Evolutionary conservation across 2,329 filamentous ascomycete species (phyloP).

Genomic region (Beauveria rudraprayagi): DNA sequence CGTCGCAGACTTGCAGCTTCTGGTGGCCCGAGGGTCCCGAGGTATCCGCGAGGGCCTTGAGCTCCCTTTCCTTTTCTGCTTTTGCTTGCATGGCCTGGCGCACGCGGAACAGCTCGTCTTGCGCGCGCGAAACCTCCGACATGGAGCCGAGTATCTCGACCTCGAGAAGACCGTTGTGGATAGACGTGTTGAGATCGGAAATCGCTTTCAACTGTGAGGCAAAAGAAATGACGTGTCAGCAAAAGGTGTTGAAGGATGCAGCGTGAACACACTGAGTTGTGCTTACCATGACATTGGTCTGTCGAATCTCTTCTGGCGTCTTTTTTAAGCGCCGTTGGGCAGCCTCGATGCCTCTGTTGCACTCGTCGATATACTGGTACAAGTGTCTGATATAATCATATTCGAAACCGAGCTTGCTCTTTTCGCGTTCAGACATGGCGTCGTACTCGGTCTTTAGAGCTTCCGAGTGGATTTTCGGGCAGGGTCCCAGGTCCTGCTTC

Average conservation of each 20-base stretch:
- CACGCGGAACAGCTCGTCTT: slow-evolving; percentile 83
- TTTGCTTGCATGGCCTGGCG: slow-evolving; percentile 74
- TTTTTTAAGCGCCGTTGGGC: slow-evolving; percentile 90
- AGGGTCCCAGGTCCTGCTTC: slow-evolving; percentile 89
- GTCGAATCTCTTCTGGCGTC: slow-evolving; percentile 92
- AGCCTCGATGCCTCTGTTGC: slow-evolving; percentile 85
- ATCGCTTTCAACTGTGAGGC: slow-evolving; percentile 62
- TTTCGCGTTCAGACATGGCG: slow-evolving; percentile 59
- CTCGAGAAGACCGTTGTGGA: slow-evolving; percentile 77
- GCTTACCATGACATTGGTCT: slow-evolving; percentile 74
- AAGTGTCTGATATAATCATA: slow-evolving; percentile 96
- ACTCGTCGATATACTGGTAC: slow-evolving; percentile 94
- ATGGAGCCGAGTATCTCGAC: slow-evolving; percentile 78
- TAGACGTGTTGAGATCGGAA: slow-evolving; percentile 66
- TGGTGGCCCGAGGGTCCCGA: slow-evolving; percentile 90
- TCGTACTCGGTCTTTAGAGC: slow-evolving; percentile 86
- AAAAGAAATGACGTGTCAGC: background rate
- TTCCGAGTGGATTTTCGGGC: slow-evolving; percentile 82
- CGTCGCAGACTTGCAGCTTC: slow-evolving; percentile 97
- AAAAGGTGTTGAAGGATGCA: background rate
- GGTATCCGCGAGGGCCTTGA: slow-evolving; percentile 86
- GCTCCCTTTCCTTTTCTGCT: slow-evolving; percentile 74
- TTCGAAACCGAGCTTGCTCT: slow-evolving; percentile 78
- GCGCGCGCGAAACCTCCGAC: slow-evolving; percentile 69
- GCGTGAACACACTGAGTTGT: background rate